phyloP scores from a whole-genome alignment of 2,329 filamentous ascomycete species.

The Fusarium tricinctum region DNA sequence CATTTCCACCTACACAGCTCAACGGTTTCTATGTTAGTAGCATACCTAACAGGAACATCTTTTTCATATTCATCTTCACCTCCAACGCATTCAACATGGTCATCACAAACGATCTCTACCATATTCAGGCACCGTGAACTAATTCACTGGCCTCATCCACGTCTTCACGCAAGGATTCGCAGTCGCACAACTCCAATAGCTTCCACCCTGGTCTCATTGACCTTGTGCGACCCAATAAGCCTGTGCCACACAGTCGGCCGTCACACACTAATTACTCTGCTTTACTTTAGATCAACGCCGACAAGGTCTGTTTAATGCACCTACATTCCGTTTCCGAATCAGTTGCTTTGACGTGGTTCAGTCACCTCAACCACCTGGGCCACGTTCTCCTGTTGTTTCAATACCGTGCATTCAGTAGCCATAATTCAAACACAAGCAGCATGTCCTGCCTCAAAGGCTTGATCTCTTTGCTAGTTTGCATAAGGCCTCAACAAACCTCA shows the following conservation, averaged over 20 bases:
- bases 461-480: slow-evolving; percentile 5
- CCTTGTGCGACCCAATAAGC: slow-evolving; percentile 48
- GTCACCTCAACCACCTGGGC: slow-evolving; percentile 13
- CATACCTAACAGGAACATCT: background rate
- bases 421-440: slow-evolving; percentile 5
- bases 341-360: slow-evolving; percentile 41
- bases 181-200: slow-evolving; percentile 26
- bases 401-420: background rate
- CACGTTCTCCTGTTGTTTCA: slow-evolving; percentile 13
- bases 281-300: slow-evolving; percentile 26
- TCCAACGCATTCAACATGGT: background rate
- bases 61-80: slow-evolving; percentile 10
- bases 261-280: slow-evolving; percentile 39
- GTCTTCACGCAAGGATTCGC: slow-evolving; percentile 28
- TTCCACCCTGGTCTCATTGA: slow-evolving; percentile 32
- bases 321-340: slow-evolving; percentile 35
- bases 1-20: slow-evolving; percentile 24
- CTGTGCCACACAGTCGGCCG: slow-evolving; percentile 46
- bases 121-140: slow-evolving; percentile 14
- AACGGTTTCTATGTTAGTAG: background rate
- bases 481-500: slow-evolving; percentile 37
- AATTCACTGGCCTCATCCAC: slow-evolving; percentile 32
- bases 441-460: background rate
- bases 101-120: background rate
- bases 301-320: slow-evolving; percentile 32